Evolutionary conservation across 164 flowering plant species (phyloP).

Genomic region (Euptelea pleiosperma): DNA sequence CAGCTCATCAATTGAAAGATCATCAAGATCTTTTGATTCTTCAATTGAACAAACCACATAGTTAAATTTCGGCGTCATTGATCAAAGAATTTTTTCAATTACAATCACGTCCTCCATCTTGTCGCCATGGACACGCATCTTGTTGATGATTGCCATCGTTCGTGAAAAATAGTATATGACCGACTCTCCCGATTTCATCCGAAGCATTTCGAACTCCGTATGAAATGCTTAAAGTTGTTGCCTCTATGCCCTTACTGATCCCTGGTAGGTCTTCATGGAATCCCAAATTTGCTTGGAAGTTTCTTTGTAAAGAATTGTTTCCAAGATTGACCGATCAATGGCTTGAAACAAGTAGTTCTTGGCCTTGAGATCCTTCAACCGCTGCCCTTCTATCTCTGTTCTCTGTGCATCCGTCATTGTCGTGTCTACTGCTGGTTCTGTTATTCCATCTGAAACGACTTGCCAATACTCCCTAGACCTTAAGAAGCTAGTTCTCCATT

Average conservation of each 20-base stretch:
- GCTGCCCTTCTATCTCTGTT: too few species aligned
- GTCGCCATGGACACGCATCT: slow-evolving; percentile 17
- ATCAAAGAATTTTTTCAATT: slow-evolving; percentile 18
- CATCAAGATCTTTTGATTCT: slow-evolving; percentile 11
- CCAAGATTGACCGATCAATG: too few species aligned
- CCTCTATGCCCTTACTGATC: slow-evolving; percentile 9
- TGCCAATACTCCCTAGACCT: too few species aligned
- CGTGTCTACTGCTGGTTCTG: too few species aligned
- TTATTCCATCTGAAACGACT: too few species aligned
- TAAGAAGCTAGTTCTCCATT: too few species aligned
- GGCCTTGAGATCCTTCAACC: too few species aligned
- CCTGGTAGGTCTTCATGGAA: too few species aligned
- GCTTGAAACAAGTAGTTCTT: too few species aligned
- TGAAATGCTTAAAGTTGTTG: not conserved
- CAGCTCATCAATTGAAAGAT: slow-evolving; percentile 14
- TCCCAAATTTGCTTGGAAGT: too few species aligned
- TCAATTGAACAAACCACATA: slow-evolving; percentile 12
- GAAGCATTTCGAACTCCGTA: not conserved
- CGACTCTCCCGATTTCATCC: slow-evolving; percentile 19
- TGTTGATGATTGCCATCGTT: slow-evolving; percentile 13
- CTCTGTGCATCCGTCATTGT: too few species aligned
- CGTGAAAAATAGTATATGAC: slow-evolving; percentile 12
- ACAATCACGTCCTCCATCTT: slow-evolving; percentile 13
- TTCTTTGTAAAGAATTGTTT: too few species aligned
- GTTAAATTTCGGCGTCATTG: slow-evolving; percentile 17